Conservation (phyloP, 2,329 filamentous ascomycete genomes). For the Penicillium sp. region DNA sequence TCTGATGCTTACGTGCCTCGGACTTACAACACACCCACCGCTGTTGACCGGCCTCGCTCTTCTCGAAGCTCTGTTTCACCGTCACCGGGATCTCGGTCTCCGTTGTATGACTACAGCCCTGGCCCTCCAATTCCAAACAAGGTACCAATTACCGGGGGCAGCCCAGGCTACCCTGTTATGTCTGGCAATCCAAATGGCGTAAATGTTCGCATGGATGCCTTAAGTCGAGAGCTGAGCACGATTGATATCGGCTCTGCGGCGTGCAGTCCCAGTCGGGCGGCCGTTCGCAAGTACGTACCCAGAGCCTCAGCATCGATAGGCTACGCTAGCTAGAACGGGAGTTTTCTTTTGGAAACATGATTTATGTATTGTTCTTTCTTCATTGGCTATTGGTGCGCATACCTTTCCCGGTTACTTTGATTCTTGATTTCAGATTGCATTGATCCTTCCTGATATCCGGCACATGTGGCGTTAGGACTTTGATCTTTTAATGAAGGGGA, state of each 20-base stretch:
- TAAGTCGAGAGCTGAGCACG: constrained; percentile 58
- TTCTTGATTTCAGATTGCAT: constrained; percentile 6
- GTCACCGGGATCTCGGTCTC: constrained; percentile 26
- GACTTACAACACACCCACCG: constrained; percentile 28
- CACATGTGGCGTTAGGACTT: constrained; percentile 3
- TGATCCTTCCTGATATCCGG: constrained; percentile 8
- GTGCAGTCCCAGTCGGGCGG: constrained; percentile 30
- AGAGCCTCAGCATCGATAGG: constrained; percentile 28
- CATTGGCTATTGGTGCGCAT: constrained; percentile 2
- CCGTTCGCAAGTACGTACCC: constrained; percentile 35
- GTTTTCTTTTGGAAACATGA: constrained; percentile 10
- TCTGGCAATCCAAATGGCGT: constrained; percentile 26
- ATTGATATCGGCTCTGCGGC: constrained; percentile 49
- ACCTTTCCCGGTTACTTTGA: constrained; percentile 2
- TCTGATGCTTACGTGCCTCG: constrained; percentile 18
- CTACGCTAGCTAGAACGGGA: constrained; percentile 27
- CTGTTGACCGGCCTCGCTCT: constrained; percentile 23
- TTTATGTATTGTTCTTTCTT: constrained; percentile 16
- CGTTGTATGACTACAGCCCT: constrained; percentile 33
- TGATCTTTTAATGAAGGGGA: constrained; percentile 2
- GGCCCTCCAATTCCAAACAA: constrained; percentile 46
- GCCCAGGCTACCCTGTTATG: constrained; percentile 32
- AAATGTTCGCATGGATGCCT: constrained; percentile 43
- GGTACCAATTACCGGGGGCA: constrained; percentile 38
- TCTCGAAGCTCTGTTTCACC: constrained; percentile 34